Evolutionary conservation across 257 asterid species (phyloP).

Genomic region (Nyctanthes arbortristis): DNA sequence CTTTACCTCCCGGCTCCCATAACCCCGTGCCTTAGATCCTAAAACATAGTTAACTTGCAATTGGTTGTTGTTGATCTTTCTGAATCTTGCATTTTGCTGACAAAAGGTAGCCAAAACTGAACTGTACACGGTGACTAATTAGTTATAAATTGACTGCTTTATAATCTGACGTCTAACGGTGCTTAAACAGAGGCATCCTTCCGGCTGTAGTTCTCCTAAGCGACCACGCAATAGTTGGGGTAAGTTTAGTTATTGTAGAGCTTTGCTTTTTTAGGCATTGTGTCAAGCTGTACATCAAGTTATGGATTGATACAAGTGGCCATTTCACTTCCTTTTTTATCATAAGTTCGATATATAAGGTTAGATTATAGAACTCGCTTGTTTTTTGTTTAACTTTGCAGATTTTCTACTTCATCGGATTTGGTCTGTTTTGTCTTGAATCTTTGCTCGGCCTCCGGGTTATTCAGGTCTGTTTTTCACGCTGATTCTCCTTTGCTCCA

Average conservation of each 20-base stretch:
- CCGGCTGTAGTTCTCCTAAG: slow-evolving; percentile 90
- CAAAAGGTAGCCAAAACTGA: neutral
- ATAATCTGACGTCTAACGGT: slow-evolving; percentile 24
- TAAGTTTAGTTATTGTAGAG: slow-evolving; percentile 34
- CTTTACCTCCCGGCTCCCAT: too few species aligned
- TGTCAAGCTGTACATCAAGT: neutral
- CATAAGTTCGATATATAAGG: too few species aligned
- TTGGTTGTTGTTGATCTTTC: too few species aligned
- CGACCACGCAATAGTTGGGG: slow-evolving; percentile 76
- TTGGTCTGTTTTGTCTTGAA: slow-evolving; percentile 85
- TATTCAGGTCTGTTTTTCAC: slow-evolving; percentile 64
- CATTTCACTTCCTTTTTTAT: neutral
- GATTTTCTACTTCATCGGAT: slow-evolving; percentile 94
- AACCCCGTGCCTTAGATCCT: too few species aligned
- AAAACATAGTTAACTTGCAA: too few species aligned
- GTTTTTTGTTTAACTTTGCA: slow-evolving; percentile 29
- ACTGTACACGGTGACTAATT: neutral
- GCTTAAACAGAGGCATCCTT: slow-evolving; percentile 73
- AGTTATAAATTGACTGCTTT: neutral
- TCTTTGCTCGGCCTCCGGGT: slow-evolving; percentile 92
- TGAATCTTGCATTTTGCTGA: too few species aligned
- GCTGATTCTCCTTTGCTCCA: too few species aligned
- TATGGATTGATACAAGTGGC: neutral
- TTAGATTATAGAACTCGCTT: neutral
- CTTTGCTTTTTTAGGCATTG: neutral